Base-by-base conservation (phyloP, 139 green algal species). In the Chlorella sp. region DNA sequence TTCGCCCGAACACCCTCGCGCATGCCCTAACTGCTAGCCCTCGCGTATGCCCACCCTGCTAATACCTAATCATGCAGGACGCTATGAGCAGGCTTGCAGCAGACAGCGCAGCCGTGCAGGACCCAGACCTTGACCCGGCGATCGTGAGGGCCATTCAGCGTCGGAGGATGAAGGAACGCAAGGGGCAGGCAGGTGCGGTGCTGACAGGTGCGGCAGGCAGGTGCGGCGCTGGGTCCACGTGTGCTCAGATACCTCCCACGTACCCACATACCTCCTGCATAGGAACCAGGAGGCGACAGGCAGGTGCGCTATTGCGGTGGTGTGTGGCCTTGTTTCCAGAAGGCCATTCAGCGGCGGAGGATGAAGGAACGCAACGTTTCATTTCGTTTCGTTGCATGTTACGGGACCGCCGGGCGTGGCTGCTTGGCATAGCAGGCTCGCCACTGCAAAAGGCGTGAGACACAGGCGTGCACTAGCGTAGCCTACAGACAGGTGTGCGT, bases 21-120 rank as follows among this genome's bases (percentile, higher is more conserved):
- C n/a, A n/a, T n/a, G n/a, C n/a, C n/a, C n/a, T n/a, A n/a, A n/a
- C n/a, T n/a, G n/a, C n/a, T n/a, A n/a, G n/a, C n/a, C n/a, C n/a
- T n/a, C n/a, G n/a, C n/a, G n/a, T n/a, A n/a, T n/a, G n/a, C n/a
- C n/a, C n/a, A n/a, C 42, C 42, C 42, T 17, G 14, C 55, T 30
- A 10, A 27, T 20, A 27, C 55, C 20, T 70, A 3, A 42, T 33
- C 62, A 33, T 87, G 31, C 72, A 70, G 35, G 63, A 69, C 51
- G 81, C 80, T 49, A 73, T 91, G 72, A 32, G 31, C 2, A 60
- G 67, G 23, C 69, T 82, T 29, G 72, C 72, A 34, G 60, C 59
- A 33, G 80, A 78, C 60, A 51, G 33, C 26, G 70, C 78, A 4
- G 71, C 67, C 0, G 71, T 74, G 1, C 62, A 70, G 27, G 66